Base-by-base conservation (phyloP, 179 eudicot genomes). In the Beta corolliflora region DNA sequence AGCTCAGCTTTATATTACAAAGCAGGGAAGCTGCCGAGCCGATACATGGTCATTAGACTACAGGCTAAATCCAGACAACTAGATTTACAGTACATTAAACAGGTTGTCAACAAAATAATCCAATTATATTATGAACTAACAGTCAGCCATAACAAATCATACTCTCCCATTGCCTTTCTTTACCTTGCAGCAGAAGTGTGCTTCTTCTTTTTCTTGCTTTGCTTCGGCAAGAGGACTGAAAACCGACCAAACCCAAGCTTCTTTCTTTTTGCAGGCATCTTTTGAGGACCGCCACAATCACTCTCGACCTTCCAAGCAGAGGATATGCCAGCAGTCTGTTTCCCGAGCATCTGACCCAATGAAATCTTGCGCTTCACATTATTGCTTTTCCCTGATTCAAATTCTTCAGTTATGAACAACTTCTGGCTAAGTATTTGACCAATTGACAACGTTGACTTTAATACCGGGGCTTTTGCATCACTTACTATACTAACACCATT, bases 341-440 rank as follows among this genome's bases (percentile, higher is more conserved):
- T 93, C 13, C 92, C 87, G 29, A 97, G 94, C 99, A 97, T 94
- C 83, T 97, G 97, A 65, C 87, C 97, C 48, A 97, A 85, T 3
- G 99, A 93, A 19, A 90, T 85, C 82, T 93, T 91, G 25, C 89
- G 74, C 78, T 89, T 93, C 12, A 78, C 81, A 46, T 81, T 66
- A 79, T 36, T 36, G 41, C 74, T 68, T 78, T 86, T 88, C 70
- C 90, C 88, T 53, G 87, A 84, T 76, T 89, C 92, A 75, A 58
- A 94, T 63, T 94, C 97, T 81, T 94, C 97, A 0, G 92, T 88
- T 71, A 97, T 84, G 76, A 94, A 88, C 87, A 94, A 77, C 88
- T 97, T 97, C 81, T 91, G 85, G 87, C 94, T 97, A 84, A 97
- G 88, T 70, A 97, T 97, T 80, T 97, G 98, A 75, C 99, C 98